Conservation (phyloP, 345 rosid species). For the Firmiana major region DNA sequence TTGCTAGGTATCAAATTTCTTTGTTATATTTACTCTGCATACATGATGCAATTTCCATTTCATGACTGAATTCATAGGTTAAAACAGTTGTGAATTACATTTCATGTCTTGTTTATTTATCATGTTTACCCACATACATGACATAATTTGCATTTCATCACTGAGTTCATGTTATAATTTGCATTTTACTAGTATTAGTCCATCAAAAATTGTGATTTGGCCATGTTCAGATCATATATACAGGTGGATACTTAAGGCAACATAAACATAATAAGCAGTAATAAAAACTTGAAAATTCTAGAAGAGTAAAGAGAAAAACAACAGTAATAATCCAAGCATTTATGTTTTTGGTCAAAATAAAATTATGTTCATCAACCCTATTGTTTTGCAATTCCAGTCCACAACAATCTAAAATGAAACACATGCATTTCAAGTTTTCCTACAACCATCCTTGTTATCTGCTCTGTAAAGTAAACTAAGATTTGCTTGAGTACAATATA, state of each 20-base stretch:
- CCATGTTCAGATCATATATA: background rate
- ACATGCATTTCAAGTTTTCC: background rate
- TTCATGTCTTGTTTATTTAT: background rate
- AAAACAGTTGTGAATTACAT: background rate
- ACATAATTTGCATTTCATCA: slow-evolving; percentile 1
- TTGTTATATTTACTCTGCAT: background rate
- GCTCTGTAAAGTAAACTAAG: background rate
- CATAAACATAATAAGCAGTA: background rate
- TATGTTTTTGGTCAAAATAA: background rate
- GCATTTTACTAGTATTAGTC: background rate
- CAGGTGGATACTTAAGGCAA: background rate
- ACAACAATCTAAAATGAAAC: background rate
- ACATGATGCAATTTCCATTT: background rate
- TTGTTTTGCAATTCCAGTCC: background rate
- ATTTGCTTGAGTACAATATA: background rate
- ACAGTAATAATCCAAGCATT: background rate
- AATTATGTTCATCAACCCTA: background rate
- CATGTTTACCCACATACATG: background rate
- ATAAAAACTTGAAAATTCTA: background rate
- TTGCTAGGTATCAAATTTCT: background rate
- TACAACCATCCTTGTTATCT: background rate
- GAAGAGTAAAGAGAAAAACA: background rate
- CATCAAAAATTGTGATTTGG: background rate
- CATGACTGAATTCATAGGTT: background rate
- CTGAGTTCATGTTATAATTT: background rate